Percentiles rank a stretch among this genome's conserved stretches.
phyloP scores from a whole-genome alignment of 164 flowering plant genomes.

The Paratinospora sagittata region DNA sequence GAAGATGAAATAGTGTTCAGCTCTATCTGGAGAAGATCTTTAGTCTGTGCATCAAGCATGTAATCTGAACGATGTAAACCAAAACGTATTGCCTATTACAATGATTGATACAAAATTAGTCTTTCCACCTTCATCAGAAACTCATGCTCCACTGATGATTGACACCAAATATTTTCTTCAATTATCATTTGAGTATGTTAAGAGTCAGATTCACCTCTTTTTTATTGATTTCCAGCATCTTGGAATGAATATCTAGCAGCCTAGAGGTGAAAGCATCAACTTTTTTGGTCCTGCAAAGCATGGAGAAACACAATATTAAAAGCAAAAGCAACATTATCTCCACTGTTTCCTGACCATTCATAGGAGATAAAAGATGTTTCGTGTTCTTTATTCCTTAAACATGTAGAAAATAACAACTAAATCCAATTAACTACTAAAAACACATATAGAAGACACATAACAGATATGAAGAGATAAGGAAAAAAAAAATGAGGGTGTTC shows the following conservation, averaged over 20 bases:
- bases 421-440: background rate
- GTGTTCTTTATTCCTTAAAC: background rate
- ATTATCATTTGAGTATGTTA: background rate
- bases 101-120: constrained; percentile 12
- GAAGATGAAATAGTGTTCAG: constrained; percentile 94
- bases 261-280: constrained; percentile 79
- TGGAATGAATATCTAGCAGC: constrained; percentile 83
- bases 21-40: too few species aligned
- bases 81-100: constrained; percentile 73
- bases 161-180: background rate
- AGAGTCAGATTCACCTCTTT: constrained; percentile 48
- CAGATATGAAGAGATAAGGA: too few species aligned
- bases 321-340: background rate
- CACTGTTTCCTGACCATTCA: constrained; percentile 2
- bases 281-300: constrained; percentile 68
- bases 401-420: background rate
- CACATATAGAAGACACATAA: background rate
- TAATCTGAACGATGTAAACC: constrained; percentile 98
- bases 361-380: background rate
- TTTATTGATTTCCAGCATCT: constrained; percentile 59
- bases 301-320: background rate
- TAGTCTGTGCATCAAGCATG: constrained; percentile 94
- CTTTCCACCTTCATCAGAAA: background rate
- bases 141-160: background rate
- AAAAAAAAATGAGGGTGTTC: too few species aligned